A percentile compares a stretch with the other conserved stretches of the same genome.
Conservation (phyloP, 805 yeast genomes). For the Candida odintsovae region DNA sequence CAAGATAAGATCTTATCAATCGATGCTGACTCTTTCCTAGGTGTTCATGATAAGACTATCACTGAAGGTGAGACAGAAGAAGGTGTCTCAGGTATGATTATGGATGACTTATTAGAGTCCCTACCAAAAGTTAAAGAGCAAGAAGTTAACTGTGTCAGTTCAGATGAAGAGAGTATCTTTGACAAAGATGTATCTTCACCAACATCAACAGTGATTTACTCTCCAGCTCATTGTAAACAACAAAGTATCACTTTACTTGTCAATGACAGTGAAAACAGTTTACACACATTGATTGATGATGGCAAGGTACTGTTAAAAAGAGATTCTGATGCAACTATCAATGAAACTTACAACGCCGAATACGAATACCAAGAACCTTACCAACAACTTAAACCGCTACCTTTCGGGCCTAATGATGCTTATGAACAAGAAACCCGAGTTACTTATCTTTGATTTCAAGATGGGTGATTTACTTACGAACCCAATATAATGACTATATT, state of each 20-base stretch:
- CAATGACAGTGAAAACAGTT: constrained; percentile 15
- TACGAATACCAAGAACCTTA: neutral
- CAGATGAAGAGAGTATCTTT: constrained; percentile 11
- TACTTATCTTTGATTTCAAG: neutral
- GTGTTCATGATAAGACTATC: constrained; percentile 39
- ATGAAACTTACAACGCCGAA: constrained; percentile 14
- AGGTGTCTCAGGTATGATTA: constrained; percentile 15
- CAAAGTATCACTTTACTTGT: constrained; percentile 12
- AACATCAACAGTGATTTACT: constrained; percentile 6
- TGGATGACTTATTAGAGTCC: constrained; percentile 18
- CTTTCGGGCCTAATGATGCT: neutral
- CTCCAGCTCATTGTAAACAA: constrained; percentile 11
- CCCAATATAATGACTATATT: neutral
- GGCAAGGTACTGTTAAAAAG: neutral
- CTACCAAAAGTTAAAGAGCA: constrained; percentile 6
- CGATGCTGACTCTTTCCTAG: constrained; percentile 50
- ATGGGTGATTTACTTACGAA: neutral
- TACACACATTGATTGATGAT: constrained; percentile 16
- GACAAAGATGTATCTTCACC: constrained; percentile 6
- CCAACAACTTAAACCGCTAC: neutral
- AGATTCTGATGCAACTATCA: neutral
- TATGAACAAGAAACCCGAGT: neutral
- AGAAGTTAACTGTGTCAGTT: constrained; percentile 1
- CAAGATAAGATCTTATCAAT: constrained; percentile 40
- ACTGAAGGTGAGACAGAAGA: constrained; percentile 19